These are phyloP conservation scores for Circinella umbellata DNA, from an alignment of 371 early-diverging fungal species.

Conservation along the genomic window DNA sequence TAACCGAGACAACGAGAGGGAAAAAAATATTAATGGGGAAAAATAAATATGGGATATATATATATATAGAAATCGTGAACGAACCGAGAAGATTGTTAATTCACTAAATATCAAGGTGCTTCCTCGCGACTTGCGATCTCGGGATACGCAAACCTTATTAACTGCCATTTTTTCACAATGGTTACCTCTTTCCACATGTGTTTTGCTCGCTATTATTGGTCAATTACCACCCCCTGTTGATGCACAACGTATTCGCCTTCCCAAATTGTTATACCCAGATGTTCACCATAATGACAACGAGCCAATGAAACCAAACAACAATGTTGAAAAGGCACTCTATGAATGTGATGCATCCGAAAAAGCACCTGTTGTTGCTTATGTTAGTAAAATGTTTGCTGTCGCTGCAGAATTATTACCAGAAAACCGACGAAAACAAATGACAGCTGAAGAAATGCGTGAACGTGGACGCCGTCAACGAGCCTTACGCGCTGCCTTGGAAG, in stretches of 20 bases:
- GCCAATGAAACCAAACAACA: constrained; percentile 52
- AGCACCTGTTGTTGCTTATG: constrained; percentile 80
- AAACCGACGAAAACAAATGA: constrained; percentile 67
- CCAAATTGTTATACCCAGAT: constrained; percentile 76
- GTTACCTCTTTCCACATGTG: constrained; percentile 81
- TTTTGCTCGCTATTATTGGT: constrained; percentile 83
- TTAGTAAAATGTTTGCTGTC: constrained; percentile 93
- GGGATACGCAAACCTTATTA: constrained; percentile 79
- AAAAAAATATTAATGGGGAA: background rate
- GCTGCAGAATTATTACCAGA: constrained; percentile 77
- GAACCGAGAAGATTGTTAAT: constrained; percentile 91
- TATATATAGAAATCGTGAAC: constrained; percentile 70
- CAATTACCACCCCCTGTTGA: constrained; percentile 85
- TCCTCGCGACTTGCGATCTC: constrained; percentile 87
- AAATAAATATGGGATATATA: background rate
- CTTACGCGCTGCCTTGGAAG: constrained; percentile 34
- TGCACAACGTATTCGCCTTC: constrained; percentile 85
- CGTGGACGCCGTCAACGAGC: constrained; percentile 63
- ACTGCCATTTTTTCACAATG: constrained; percentile 84
- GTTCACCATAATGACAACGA: constrained; percentile 41
- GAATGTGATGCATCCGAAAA: constrained; percentile 57
- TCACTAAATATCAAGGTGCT: constrained; percentile 85
- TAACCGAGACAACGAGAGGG: background rate
- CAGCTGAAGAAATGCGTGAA: constrained; percentile 93
- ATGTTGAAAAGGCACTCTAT: constrained; percentile 66